Percentiles rank a stretch among this genome's conserved stretches.
Evolutionary conservation across 2,329 filamentous ascomycete genomes (phyloP).

Genomic region (Pleoardoris graminearum): DNA sequence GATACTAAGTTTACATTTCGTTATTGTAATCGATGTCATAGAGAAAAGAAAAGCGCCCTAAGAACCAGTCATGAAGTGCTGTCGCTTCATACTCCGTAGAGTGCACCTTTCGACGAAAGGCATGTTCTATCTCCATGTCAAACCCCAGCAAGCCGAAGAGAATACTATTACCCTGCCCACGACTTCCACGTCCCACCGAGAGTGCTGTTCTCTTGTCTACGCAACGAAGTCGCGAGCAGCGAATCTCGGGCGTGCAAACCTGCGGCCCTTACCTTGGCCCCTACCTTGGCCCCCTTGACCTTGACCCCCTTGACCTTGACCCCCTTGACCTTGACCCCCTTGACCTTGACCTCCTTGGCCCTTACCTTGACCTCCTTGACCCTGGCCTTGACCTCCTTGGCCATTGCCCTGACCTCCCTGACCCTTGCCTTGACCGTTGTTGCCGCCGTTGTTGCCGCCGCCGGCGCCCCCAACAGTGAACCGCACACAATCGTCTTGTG

Average conservation of each 20-base stretch:
- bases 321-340: conserved; percentile 1
- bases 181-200: conserved; percentile 5
- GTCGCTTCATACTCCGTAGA: conserved; percentile 39
- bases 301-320: background rate
- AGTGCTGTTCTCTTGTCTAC: conserved; percentile 19
- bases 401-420: conserved; percentile 16
- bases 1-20: conserved; percentile 40
- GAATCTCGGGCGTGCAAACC: conserved; percentile 36
- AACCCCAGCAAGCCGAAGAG: conserved; percentile 23
- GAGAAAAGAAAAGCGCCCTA: conserved; percentile 27
- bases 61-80: conserved; percentile 42
- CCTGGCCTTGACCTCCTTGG: conserved; percentile 9
- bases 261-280: conserved; percentile 6
- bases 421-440: conserved; percentile 13
- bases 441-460: conserved; percentile 10
- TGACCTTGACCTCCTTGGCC: conserved; percentile 4
- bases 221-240: conserved; percentile 39
- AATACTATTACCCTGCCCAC: conserved; percentile 36
- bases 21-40: conserved; percentile 24
- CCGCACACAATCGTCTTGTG: conserved; percentile 58
- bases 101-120: conserved; percentile 26
- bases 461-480: conserved; percentile 48
- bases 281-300: conserved; percentile 12
- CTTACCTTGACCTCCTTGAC: conserved; percentile 10
- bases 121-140: conserved; percentile 31